These are phyloP conservation scores for Rhodomyrtus tomentosa DNA, from an alignment of 345 rosid genomes.

Conservation along the genomic window DNA sequence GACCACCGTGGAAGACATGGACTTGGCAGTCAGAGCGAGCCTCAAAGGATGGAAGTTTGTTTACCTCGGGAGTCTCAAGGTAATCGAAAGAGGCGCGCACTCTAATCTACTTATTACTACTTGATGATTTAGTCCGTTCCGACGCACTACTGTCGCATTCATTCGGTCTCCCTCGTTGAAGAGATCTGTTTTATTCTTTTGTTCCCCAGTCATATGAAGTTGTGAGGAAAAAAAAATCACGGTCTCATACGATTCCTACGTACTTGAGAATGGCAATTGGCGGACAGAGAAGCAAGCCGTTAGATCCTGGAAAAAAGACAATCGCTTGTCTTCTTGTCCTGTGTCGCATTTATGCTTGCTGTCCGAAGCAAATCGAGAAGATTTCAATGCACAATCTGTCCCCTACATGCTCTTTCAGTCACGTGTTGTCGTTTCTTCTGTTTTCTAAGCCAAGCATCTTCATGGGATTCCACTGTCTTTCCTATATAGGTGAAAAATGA, in stretches of 20 bases:
- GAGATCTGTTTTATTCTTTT: background rate
- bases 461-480: background rate
- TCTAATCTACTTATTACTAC: background rate
- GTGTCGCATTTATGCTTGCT: background rate
- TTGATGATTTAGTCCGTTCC: background rate
- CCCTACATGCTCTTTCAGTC: background rate
- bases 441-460: background rate
- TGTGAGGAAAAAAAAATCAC: background rate
- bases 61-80: conserved; percentile 64
- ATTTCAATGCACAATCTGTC: background rate
- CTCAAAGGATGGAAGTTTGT: conserved; percentile 95
- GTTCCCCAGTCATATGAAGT: background rate
- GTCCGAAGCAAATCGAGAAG: background rate
- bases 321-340: background rate
- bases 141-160: background rate
- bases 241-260: background rate
- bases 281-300: background rate
- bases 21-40: conserved; percentile 93
- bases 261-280: background rate
- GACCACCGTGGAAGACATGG: conserved; percentile 99
- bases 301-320: background rate
- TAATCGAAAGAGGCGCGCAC: background rate
- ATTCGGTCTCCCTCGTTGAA: background rate
- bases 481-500: conserved; percentile 76
- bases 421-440: background rate